Percentiles rank a stretch among this genome's conserved stretches.
Conservation (phyloP, 2,329 filamentous ascomycete genomes). For the Pseudogymnoascus sp. region DNA sequence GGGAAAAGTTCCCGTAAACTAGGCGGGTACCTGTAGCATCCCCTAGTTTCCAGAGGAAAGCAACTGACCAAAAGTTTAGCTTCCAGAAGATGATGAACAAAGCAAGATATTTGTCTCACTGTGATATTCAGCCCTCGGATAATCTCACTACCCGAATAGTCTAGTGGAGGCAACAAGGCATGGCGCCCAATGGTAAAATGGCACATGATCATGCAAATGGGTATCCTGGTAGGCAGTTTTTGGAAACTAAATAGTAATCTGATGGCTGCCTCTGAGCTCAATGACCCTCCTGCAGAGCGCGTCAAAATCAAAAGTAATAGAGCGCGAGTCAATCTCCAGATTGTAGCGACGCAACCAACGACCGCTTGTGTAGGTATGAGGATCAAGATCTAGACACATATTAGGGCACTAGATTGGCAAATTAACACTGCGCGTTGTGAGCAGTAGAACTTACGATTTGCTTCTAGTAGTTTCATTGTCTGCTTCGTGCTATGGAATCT, state of each 20-base stretch:
- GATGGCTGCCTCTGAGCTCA: constrained; percentile 12
- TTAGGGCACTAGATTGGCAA: background rate
- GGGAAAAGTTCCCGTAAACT: no score
- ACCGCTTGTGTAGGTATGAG: constrained; percentile 30
- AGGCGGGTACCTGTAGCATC: no score
- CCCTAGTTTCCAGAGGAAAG: no score
- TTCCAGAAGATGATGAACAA: background rate
- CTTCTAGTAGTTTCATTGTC: background rate
- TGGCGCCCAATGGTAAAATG: background rate
- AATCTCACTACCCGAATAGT: background rate
- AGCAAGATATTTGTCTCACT: background rate
- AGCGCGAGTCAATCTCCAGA: constrained; percentile 29
- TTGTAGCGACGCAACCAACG: constrained; percentile 33
- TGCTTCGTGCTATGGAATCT: background rate
- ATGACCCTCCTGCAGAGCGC: constrained; percentile 32
- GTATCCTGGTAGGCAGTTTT: background rate
- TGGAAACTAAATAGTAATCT: background rate
- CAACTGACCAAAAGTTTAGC: background rate
- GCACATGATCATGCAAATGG: background rate
- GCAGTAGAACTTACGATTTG: background rate
- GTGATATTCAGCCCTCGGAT: background rate
- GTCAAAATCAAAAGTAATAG: constrained; percentile 34
- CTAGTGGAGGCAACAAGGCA: no score
- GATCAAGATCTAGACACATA: constrained; percentile 18
- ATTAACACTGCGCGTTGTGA: background rate